Evolutionary conservation across 176 grass and related monocot species (phyloP), one percentile per base, ranked within the genome.

Genomic region (Poa annua): DNA sequence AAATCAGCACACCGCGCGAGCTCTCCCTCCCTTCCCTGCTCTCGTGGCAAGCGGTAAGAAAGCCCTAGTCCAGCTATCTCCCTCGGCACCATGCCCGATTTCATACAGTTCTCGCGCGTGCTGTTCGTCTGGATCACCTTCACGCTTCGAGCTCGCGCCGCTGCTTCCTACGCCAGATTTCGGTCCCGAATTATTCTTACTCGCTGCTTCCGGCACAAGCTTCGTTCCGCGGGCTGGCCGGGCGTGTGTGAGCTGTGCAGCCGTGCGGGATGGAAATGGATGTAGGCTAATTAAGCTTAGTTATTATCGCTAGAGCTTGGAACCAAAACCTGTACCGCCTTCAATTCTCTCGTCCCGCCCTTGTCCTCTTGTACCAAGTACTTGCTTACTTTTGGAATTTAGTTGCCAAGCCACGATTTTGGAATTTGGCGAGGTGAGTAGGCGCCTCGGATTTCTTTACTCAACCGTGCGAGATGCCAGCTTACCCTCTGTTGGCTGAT

Each of bases 1-100:
- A 15, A 83, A 64, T 83, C 57, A 29, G 25, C 6, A 41, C 44
- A 9, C 82, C 32, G 9, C 32, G 26, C 70, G 13, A 49, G 8
- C 35, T 17, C 11, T 21, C 34, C 63, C 25, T 17, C 55, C 69
- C 14, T 45, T 10, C 1, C 32, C 80, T 84, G 71, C 56, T 76
- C 68, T 72, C 14, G 35, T 20, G 72, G 57, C 75, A 84, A 66
- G 59, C 11, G 60, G 72, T 76, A 84, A 54, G 82, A 84, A 54
- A 54, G 72, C 15, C 82, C 82, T 84, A 84, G 12, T 3, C 48
- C 21, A 0, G 60, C 82, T 19, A 20, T 49, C 42, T 36, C 24
- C 59, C 45, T 3, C 1, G 13, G 20, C 56, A 17, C 44, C 50
- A 39, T 72, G 29, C 15, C 36, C 12, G 35, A 78, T 77, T 66